phyloP scores from a whole-genome alignment of 2,329 filamentous ascomycete species.

The Penicillium sp. region DNA sequence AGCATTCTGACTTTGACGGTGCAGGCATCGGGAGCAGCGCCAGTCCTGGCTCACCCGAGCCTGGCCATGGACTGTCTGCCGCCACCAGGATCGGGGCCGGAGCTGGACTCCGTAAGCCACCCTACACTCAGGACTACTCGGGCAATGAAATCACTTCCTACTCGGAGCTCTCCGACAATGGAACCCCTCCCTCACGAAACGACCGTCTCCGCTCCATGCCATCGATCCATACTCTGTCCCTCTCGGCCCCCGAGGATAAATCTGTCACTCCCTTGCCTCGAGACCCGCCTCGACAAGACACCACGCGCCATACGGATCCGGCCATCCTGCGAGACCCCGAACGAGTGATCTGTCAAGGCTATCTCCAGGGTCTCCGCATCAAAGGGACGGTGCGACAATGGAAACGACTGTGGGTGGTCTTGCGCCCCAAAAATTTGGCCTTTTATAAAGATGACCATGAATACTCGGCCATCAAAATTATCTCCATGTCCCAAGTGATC shows the following conservation, averaged over 20 bases:
- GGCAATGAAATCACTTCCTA: slow-evolving; percentile 66
- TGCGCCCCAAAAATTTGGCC: slow-evolving; percentile 76
- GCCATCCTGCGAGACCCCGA: slow-evolving; percentile 62
- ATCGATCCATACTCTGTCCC: slow-evolving; percentile 26
- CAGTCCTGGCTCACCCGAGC: slow-evolving; percentile 32
- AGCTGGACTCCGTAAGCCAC: slow-evolving; percentile 19
- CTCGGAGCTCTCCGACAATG: slow-evolving; percentile 74
- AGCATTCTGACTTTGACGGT: slow-evolving; percentile 38
- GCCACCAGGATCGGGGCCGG: slow-evolving; percentile 8
- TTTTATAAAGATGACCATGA: slow-evolving; percentile 92
- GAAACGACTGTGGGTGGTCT: slow-evolving; percentile 90
- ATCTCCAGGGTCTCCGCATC: slow-evolving; percentile 76
- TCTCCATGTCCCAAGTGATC: slow-evolving; percentile 72
- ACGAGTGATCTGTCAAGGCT: slow-evolving; percentile 89
- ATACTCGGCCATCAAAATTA: slow-evolving; percentile 77
- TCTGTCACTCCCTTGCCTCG: slow-evolving; percentile 35
- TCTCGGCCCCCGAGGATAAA: slow-evolving; percentile 25
- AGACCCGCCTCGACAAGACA: slow-evolving; percentile 59
- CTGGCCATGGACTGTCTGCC: slow-evolving; percentile 26
- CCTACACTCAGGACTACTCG: slow-evolving; percentile 51
- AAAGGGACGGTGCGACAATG: slow-evolving; percentile 78
- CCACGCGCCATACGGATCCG: slow-evolving; percentile 56
- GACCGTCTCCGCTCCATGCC: slow-evolving; percentile 25
- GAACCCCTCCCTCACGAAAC: slow-evolving; percentile 21
- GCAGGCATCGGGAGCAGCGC: slow-evolving; percentile 7